Percentiles rank a stretch among this genome's conserved stretches.
These are phyloP conservation scores for Cytospora piceicola DNA, from an alignment of 2,329 filamentous ascomycete species.

Conservation along the genomic window DNA sequence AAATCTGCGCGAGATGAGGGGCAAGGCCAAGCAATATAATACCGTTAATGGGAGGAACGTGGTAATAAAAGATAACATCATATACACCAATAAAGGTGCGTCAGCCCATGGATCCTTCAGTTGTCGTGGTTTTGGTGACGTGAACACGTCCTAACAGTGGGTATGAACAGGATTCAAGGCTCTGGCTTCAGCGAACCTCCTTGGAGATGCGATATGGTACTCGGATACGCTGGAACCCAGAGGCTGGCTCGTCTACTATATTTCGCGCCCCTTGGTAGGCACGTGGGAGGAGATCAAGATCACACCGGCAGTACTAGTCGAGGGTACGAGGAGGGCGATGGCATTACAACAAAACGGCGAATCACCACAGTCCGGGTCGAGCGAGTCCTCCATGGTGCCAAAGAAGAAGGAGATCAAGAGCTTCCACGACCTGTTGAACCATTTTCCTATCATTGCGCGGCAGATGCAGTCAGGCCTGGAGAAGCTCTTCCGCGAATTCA, in stretches of 20 bases:
- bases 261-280: constrained; percentile 85
- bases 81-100: constrained; percentile 95
- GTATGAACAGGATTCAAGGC: constrained; percentile 77
- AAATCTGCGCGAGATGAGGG: constrained; percentile 81
- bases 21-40: constrained; percentile 91
- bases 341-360: constrained; percentile 34
- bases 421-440: constrained; percentile 85
- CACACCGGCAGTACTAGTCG: constrained; percentile 63
- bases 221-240: constrained; percentile 85
- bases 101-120: constrained; percentile 10
- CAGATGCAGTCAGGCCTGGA: constrained; percentile 96
- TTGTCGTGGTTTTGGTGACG: neutral
- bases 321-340: constrained; percentile 42
- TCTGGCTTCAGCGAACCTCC: constrained; percentile 83
- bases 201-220: constrained; percentile 85
- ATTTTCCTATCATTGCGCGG: constrained; percentile 92
- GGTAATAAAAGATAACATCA: constrained; percentile 87
- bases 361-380: constrained; percentile 39
- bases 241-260: constrained; percentile 96
- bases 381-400: constrained; percentile 53
- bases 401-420: constrained; percentile 89
- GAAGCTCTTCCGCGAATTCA: constrained; percentile 87
- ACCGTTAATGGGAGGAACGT: constrained; percentile 93
- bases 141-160: constrained; percentile 17
- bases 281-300: constrained; percentile 78